Evolutionary conservation across 768 basidiomycete genomes (phyloP), one percentile per base, ranked within the genome.

Genomic region (Cystofilobasidium macerans): DNA sequence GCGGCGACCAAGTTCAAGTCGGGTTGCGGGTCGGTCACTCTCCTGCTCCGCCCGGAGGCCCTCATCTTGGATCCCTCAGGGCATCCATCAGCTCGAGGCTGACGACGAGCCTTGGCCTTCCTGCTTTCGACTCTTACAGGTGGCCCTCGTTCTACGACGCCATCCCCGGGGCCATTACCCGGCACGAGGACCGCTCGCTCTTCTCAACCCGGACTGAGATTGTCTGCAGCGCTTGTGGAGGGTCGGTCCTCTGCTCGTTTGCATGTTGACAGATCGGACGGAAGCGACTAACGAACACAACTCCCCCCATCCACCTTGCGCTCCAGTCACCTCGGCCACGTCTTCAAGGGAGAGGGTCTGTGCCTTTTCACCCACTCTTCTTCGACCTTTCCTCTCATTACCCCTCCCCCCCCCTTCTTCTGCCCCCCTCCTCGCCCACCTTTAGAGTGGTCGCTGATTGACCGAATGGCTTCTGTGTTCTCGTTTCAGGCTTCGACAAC

Each of bases 81-180:
- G n/a, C n/a, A n/a, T n/a, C n/a, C n/a, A n/a, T n/a, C n/a, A n/a
- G n/a, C n/a, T n/a, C n/a, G n/a, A n/a, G n/a, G n/a, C n/a, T n/a
- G n/a, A n/a, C n/a, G n/a, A n/a, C n/a, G 32, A 22, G 42, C n/a
- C 35, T 40, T 12, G 32, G 26, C 6, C 22, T 22, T 11, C 13
- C 26, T 42, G 16, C 45, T 35, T 22, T 58, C 26, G 61, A 8
- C 33, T 35, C 11, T 9, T 28, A 89, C 72, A 92, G 92, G 28
- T 97, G 92, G 92, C 92, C 93, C n/a, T 89, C 92, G 0, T 97
- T 95, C 81, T 97, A 86, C 74, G 92, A 94, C 73, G 87, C 91
- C 11, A 83, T 94, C 69, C 92, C 92, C 8, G 92, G 91, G 38
- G 89, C 92, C 28, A 88, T 97, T 35, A 81, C 73, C 66, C 71